These are phyloP conservation scores for Tinospora cordifolia DNA, from an alignment of 164 flowering plant genomes.

Conservation along the genomic window DNA sequence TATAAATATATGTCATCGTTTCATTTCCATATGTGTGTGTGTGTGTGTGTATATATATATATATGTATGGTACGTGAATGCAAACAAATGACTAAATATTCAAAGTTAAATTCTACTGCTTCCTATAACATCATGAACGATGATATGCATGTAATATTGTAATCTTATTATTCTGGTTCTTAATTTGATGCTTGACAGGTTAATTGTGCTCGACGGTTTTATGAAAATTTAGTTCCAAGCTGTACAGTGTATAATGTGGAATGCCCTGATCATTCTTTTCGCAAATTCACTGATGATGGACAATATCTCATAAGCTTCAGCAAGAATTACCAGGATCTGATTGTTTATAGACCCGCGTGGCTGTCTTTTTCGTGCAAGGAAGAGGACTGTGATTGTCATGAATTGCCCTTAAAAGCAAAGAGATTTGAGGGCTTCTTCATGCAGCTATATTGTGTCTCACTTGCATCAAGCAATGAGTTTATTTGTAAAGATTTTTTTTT, in stretches of 20 bases:
- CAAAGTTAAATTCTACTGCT: too few species aligned
- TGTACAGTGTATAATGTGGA: slow-evolving; percentile 74
- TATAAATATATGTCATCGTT: too few species aligned
- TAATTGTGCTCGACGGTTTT: slow-evolving; percentile 68
- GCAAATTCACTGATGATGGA: slow-evolving; percentile 95
- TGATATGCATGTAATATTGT: neutral
- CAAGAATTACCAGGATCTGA: slow-evolving; percentile 76
- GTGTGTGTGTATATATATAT: too few species aligned
- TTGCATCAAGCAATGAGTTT: slow-evolving; percentile 79
- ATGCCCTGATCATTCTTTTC: slow-evolving; percentile 84
- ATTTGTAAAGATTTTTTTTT: slow-evolving; percentile 95
- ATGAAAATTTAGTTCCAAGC: slow-evolving; percentile 88
- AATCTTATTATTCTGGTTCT: neutral
- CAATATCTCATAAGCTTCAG: slow-evolving; percentile 84
- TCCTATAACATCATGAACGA: neutral
- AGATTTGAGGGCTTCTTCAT: slow-evolving; percentile 87
- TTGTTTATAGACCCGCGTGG: slow-evolving; percentile 91
- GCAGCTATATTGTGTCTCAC: slow-evolving; percentile 57
- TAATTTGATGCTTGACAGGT: slow-evolving; percentile 44
- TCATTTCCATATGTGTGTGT: too few species aligned
- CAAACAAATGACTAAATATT: too few species aligned
- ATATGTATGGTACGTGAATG: too few species aligned
- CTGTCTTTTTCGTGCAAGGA: slow-evolving; percentile 69
- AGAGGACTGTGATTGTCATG: slow-evolving; percentile 49
- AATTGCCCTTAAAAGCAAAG: slow-evolving; percentile 60